phyloP scores from a whole-genome alignment of 169 alveolate genomes.

The Plasmodium gaboni region DNA sequence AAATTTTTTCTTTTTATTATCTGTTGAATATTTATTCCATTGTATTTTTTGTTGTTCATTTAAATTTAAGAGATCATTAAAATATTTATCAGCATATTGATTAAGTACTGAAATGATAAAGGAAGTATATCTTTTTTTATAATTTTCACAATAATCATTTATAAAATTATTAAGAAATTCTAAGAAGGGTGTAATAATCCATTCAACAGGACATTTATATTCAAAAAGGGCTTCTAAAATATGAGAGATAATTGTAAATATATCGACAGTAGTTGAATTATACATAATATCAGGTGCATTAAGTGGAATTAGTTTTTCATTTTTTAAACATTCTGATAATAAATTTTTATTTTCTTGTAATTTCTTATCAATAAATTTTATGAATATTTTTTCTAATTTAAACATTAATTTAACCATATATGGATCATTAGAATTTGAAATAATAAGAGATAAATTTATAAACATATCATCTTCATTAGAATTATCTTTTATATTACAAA shows the following conservation, averaged over 20 bases:
- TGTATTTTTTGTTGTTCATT: constrained; percentile 68
- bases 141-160: constrained; percentile 67
- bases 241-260: constrained; percentile 47
- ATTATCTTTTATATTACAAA: not conserved
- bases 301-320: constrained; percentile 54
- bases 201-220: constrained; percentile 72
- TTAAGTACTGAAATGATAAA: constrained; percentile 67
- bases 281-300: constrained; percentile 55
- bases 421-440: constrained; percentile 57
- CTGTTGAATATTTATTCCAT: constrained; percentile 55
- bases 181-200: constrained; percentile 69
- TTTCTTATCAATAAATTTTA: constrained; percentile 63
- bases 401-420: constrained; percentile 76
- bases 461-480: constrained; percentile 19
- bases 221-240: constrained; percentile 62
- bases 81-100: constrained; percentile 63
- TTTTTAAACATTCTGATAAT: constrained; percentile 36
- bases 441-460: constrained; percentile 42
- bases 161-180: constrained; percentile 54
- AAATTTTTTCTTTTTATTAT: constrained; percentile 20
- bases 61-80: constrained; percentile 36
- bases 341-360: constrained; percentile 40
- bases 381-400: constrained; percentile 50
- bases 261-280: constrained; percentile 67
- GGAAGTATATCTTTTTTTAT: constrained; percentile 44